Base-by-base conservation (phyloP, 208 protist genomes). In the Crithidia fasciculata region DNA sequence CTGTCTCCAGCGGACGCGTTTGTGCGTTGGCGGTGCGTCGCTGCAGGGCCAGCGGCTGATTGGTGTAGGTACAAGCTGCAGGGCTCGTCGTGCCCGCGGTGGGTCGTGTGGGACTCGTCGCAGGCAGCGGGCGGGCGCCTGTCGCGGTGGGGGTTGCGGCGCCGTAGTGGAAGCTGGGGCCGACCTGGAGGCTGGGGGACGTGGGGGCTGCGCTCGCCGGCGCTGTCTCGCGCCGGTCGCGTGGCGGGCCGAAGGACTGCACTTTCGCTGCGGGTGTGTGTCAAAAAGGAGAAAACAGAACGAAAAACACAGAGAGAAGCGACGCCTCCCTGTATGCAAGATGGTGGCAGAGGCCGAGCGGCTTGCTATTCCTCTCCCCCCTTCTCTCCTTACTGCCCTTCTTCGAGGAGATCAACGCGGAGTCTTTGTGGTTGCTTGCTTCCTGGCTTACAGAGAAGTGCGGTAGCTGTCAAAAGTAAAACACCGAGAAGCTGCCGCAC, bases 251-350 rank as follows among this genome's bases (percentile, higher is more conserved):
- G 8, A 77, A 52, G 0, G 63, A 28, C 54, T 66, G 52, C 72
- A 77, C 62, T 63, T 63, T 67, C 45, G 55, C 68, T 40, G n/a
- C 2, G 19, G 55, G 60, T 7, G 59, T 39, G 59, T 4, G 4
- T 3, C 2, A 55, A 52, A 76, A 37, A 45, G 16, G 41, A 8
- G 6, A 15, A 5, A 53, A 59, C 41, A 47, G 39, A 62, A 57
- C 45, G 65, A 59, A 64, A 72, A 15, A 69, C 63, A 56, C 43
- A 44, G 36, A 47, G n/a, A 70, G 45, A 52, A 64, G 28, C 28
- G 28, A 28, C 28, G 28, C 28, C 28, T 28, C 28, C 28, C 28
- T 28, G 28, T 28, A 28, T 28, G 28, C 28, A 28, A 28, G 28
- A 28, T 28, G 1, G 28, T 28, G 28, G 28, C 28, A 28, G 28